Conservation (phyloP, 805 yeast species). For the Ogataea corticis region DNA sequence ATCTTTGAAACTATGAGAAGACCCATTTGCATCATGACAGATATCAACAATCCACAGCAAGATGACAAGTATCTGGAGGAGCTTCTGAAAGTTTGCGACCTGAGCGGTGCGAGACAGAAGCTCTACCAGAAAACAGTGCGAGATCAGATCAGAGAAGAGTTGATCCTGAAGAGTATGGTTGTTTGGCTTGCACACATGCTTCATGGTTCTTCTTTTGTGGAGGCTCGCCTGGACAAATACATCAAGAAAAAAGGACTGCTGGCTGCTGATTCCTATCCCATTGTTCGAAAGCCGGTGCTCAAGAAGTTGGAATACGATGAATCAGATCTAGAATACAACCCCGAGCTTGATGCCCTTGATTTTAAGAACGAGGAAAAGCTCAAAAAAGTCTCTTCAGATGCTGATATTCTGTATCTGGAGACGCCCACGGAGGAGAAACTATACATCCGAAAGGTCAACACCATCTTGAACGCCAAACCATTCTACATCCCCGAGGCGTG, state of each 20-base stretch:
- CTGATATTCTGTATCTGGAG: constrained; percentile 25
- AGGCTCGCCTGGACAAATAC: constrained; percentile 16
- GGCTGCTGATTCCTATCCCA: constrained; percentile 21
- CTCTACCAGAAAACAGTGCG: constrained; percentile 15
- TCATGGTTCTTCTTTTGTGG: constrained; percentile 12
- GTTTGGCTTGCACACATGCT: constrained; percentile 11
- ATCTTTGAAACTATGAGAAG: constrained; percentile 22
- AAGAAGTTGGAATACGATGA: constrained; percentile 15
- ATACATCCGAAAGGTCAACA: constrained; percentile 15
- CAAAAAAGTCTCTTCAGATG: constrained; percentile 15
- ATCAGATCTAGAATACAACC: constrained; percentile 16
- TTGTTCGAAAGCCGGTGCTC: constrained; percentile 23
- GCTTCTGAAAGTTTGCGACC: constrained; percentile 24
- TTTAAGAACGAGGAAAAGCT: constrained; percentile 19
- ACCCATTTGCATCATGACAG: constrained; percentile 20
- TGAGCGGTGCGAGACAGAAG: constrained; percentile 25
- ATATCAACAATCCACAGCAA: constrained; percentile 16
- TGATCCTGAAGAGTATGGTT: constrained; percentile 10
- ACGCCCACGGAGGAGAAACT: constrained; percentile 12
- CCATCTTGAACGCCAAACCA: constrained; percentile 5
- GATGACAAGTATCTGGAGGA: constrained; percentile 24
- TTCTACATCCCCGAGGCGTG: constrained; percentile 9
- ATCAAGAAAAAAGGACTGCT: constrained; percentile 18
- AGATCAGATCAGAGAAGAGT: constrained; percentile 11
- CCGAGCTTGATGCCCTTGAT: constrained; percentile 17